Percentiles rank a stretch among this genome's conserved stretches.
Conservation (phyloP, 257 asterid species). For the Coffea eugenioides region DNA sequence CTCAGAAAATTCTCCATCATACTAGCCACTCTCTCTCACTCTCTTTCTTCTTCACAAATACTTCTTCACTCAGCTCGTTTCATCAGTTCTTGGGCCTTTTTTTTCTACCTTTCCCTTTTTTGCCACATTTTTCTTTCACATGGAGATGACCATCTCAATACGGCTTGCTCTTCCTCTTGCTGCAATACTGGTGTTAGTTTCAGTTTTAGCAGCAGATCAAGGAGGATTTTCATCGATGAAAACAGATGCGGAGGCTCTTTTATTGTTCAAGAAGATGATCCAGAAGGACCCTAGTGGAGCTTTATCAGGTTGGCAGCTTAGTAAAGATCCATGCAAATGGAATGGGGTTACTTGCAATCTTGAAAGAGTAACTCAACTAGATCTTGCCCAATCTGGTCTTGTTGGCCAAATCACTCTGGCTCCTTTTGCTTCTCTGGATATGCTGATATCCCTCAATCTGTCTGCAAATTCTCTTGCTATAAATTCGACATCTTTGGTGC, state of each 20-base stretch:
- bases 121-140: conserved; percentile 7
- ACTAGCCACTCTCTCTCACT: conserved; percentile 43
- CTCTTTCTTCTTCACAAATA: conserved; percentile 20
- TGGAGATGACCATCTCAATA: conserved; percentile 37
- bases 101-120: neutral
- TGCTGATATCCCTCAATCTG: conserved; percentile 57
- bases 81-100: neutral
- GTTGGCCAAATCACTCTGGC: conserved; percentile 56
- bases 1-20: conserved; percentile 53
- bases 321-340: conserved; percentile 64
- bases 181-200: conserved; percentile 18
- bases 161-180: conserved; percentile 26
- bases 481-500: conserved; percentile 51
- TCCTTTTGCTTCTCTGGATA: conserved; percentile 56
- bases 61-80: conserved; percentile 18
- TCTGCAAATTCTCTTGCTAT: conserved; percentile 57
- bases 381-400: conserved; percentile 70
- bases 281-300: conserved; percentile 53
- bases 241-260: conserved; percentile 70
- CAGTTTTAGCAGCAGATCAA: conserved; percentile 22
- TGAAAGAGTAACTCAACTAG: conserved; percentile 58
- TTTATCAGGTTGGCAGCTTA: conserved; percentile 59
- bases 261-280: conserved; percentile 77
- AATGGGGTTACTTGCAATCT: conserved; percentile 62
- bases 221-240: conserved; percentile 28